These are phyloP conservation scores for Penicillium mononematosum DNA, from an alignment of 495 filamentous ascomycete genomes.

Conservation along the genomic window DNA sequence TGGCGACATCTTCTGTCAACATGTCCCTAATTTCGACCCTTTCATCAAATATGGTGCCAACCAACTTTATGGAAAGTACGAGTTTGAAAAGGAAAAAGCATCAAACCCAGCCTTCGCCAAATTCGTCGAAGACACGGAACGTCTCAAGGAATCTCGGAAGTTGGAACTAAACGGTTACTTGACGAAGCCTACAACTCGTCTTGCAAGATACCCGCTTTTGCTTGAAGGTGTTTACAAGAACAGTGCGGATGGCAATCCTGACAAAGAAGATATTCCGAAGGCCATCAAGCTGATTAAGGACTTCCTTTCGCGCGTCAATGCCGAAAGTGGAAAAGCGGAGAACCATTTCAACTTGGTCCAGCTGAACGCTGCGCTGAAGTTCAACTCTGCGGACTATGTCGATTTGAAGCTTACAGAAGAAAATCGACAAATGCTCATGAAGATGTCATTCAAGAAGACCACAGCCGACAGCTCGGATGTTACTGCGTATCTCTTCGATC, in stretches of 20 bases:
- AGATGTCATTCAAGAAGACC: conserved; percentile 88
- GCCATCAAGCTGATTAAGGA: conserved; percentile 83
- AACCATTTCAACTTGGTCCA: conserved; percentile 96
- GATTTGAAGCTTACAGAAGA: conserved; percentile 95
- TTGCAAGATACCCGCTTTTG: conserved; percentile 91
- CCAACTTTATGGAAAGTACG: conserved; percentile 94
- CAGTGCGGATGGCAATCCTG: conserved; percentile 80
- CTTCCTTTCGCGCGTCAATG: conserved; percentile 83
- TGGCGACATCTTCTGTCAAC: conserved; percentile 93
- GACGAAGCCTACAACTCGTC: conserved; percentile 94
- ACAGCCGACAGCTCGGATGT: conserved; percentile 86
- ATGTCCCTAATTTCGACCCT: conserved; percentile 86
- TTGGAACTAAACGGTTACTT: conserved; percentile 97
- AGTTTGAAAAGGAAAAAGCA: conserved; percentile 94
- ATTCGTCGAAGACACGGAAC: conserved; percentile 96
- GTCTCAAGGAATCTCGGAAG: conserved; percentile 94
- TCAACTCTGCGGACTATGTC: conserved; percentile 80
- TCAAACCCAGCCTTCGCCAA: conserved; percentile 81
- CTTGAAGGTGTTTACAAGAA: conserved; percentile 90
- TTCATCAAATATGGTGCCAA: conserved; percentile 98
- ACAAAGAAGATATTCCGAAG: conserved; percentile 87
- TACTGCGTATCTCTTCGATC: conserved; percentile 92
- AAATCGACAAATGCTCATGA: conserved; percentile 86
- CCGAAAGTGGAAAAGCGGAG: conserved; percentile 93
- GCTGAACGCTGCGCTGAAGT: conserved; percentile 85